A percentile compares a stretch with the other conserved stretches of the same genome.
phyloP scores from a whole-genome alignment of 768 basidiomycete genomes.

The Dendrothele bispora region DNA sequence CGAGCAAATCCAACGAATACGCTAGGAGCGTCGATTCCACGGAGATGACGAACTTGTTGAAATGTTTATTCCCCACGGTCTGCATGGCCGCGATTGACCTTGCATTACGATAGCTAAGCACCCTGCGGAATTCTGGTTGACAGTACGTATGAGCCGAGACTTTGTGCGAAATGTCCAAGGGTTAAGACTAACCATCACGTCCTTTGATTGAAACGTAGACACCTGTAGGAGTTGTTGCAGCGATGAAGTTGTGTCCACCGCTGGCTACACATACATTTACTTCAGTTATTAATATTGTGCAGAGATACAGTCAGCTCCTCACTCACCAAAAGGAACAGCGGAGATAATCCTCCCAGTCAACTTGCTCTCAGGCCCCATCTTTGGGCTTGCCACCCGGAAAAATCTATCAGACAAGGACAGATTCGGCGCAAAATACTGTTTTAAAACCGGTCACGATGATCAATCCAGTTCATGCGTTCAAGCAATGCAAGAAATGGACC shows the following conservation, averaged over 20 bases:
- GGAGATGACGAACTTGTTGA: constrained; percentile 70
- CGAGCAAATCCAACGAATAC: constrained; percentile 73
- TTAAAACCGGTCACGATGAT: too few species aligned
- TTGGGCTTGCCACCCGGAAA: constrained; percentile 51
- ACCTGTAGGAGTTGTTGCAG: constrained; percentile 65
- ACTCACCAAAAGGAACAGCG: constrained; percentile 66
- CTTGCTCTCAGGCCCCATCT: constrained; percentile 28
- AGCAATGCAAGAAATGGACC: constrained; percentile 10
- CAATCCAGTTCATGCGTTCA: background rate
- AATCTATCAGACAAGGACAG: constrained; percentile 55
- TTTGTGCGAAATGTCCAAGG: too few species aligned
- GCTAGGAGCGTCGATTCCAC: constrained; percentile 55
- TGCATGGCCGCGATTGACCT: constrained; percentile 59
- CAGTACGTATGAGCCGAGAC: background rate
- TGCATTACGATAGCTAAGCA: constrained; percentile 50
- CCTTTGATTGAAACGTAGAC: constrained; percentile 64
- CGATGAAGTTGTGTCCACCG: constrained; percentile 56
- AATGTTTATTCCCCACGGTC: constrained; percentile 36
- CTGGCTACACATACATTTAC: constrained; percentile 39
- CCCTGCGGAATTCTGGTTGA: constrained; percentile 53
- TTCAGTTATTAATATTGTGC: too few species aligned
- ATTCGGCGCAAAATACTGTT: constrained; percentile 68
- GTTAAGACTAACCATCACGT: constrained; percentile 48
- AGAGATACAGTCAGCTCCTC: background rate
- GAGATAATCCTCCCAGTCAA: constrained; percentile 60